phyloP scores from a whole-genome alignment of 2,329 filamentous ascomycete species.

The Pezicula rhizophila region DNA sequence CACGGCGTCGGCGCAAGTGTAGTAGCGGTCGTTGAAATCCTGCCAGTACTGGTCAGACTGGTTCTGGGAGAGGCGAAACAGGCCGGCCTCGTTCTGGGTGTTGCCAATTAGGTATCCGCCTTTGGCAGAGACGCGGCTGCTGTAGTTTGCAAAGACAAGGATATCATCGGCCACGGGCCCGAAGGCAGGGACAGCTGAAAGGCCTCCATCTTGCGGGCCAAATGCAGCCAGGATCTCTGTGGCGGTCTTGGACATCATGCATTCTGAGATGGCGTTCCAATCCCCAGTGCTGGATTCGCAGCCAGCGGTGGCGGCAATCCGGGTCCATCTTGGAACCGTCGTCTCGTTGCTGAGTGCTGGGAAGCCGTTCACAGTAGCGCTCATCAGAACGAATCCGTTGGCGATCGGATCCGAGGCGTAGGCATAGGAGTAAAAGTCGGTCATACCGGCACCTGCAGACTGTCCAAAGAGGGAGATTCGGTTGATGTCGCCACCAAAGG shows the following conservation, averaged over 20 bases:
- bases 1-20: slow-evolving; percentile 22
- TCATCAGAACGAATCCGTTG: slow-evolving; percentile 14
- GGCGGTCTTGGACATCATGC: slow-evolving; percentile 1
- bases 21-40: slow-evolving; percentile 9
- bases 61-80: slow-evolving; percentile 3
- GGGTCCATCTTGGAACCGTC: slow-evolving; percentile 3
- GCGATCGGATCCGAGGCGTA: slow-evolving; percentile 8
- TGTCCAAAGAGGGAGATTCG: slow-evolving; percentile 62
- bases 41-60: slow-evolving; percentile 7
- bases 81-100: slow-evolving; percentile 15
- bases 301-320: slow-evolving; percentile 4
- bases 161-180: slow-evolving; percentile 1
- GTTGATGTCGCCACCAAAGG: slow-evolving; percentile 59
- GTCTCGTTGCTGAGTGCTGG: slow-evolving; percentile 23
- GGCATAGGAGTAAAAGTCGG: slow-evolving; percentile 7
- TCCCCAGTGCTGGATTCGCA: slow-evolving; percentile 8
- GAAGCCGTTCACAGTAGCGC: slow-evolving; percentile 38
- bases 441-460: slow-evolving; percentile 45
- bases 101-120: slow-evolving; percentile 13
- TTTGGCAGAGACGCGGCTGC: neutral
- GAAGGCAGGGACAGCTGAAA: neutral
- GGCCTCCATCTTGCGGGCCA: neutral
- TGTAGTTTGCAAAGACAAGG: slow-evolving; percentile 3
- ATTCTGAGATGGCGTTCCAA: slow-evolving; percentile 1
- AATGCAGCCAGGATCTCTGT: neutral